phyloP scores from a whole-genome alignment of 306 rosid species.

The Chamaecrista fasciculata region DNA sequence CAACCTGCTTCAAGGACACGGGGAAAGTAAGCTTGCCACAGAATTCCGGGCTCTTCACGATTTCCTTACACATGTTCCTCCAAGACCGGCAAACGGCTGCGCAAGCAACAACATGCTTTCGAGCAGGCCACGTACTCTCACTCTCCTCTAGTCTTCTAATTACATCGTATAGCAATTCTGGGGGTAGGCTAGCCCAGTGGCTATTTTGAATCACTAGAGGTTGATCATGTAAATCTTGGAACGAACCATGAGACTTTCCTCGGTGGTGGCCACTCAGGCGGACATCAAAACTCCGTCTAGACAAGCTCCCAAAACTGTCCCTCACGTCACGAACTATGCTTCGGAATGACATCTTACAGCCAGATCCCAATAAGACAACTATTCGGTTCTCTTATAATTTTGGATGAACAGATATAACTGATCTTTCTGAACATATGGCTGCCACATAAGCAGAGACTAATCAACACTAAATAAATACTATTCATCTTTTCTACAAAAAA shows the following conservation, averaged over 20 bases:
- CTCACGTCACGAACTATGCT: conserved; percentile 89
- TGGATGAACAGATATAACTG: conserved; percentile 30
- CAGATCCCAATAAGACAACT: conserved; percentile 19
- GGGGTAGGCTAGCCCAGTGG: conserved; percentile 84
- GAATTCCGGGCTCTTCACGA: conserved; percentile 69
- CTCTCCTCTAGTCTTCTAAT: conserved; percentile 84
- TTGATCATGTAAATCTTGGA: conserved; percentile 70
- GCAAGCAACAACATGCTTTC: conserved; percentile 82
- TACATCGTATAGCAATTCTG: conserved; percentile 70
- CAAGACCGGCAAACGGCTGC: conserved; percentile 85
- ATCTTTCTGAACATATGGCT: conserved; percentile 36
- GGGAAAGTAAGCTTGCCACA: conserved; percentile 89
- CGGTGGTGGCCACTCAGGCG: conserved; percentile 62
- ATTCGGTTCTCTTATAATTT: conserved; percentile 28
- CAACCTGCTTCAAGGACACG: conserved; percentile 83
- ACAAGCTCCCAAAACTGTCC: conserved; percentile 86
- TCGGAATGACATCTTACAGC: conserved; percentile 74
- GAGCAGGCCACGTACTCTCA: conserved; percentile 79
- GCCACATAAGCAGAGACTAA: conserved; percentile 31
- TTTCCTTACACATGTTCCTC: conserved; percentile 89
- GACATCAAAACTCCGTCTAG: conserved; percentile 80
- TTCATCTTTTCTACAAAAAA: conserved; percentile 9
- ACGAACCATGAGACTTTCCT: conserved; percentile 80
- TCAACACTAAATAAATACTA: background rate
- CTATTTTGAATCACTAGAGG: conserved; percentile 64